A percentile compares a stretch with the other conserved stretches of the same genome.
Conservation (phyloP, 2,329 filamentous ascomycete species). For the Trichothecium sympodiale region DNA sequence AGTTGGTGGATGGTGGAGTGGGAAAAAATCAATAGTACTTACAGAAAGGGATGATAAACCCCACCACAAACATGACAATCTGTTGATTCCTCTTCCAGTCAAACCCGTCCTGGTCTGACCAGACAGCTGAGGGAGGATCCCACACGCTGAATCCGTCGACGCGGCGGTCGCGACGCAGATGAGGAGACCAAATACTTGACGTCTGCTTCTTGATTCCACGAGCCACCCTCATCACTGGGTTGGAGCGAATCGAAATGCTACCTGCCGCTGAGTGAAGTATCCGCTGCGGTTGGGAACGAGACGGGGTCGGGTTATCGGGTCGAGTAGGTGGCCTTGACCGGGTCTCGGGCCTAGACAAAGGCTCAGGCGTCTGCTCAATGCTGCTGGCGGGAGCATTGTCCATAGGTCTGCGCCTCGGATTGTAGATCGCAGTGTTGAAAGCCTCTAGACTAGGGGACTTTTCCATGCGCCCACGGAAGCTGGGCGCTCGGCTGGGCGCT, state of each 20-base stretch:
- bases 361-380: not conserved
- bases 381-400: constrained; percentile 13
- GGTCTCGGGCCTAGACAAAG: not conserved
- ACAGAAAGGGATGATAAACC: constrained; percentile 69
- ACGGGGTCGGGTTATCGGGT: not conserved
- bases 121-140: constrained; percentile 62
- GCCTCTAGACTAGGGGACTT: constrained; percentile 37
- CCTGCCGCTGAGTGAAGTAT: not conserved
- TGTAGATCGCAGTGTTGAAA: constrained; percentile 32
- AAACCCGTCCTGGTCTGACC: constrained; percentile 46
- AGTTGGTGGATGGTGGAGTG: constrained; percentile 3
- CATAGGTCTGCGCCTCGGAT: constrained; percentile 30
- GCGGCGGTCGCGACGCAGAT: constrained; percentile 54
- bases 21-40: constrained; percentile 19
- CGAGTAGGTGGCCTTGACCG: not conserved
- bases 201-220: constrained; percentile 33
- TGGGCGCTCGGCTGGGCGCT: constrained; percentile 31
- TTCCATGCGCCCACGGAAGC: constrained; percentile 25
- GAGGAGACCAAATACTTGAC: constrained; percentile 62
- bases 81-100: constrained; percentile 63
- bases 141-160: constrained; percentile 51
- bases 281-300: not conserved
- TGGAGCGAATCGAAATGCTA: constrained; percentile 5
- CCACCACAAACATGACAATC: constrained; percentile 61
- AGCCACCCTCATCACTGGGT: constrained; percentile 15